Percentiles rank a stretch among this genome's conserved stretches.
Evolutionary conservation across 2,329 filamentous ascomycete species (phyloP).

Genomic region (Trichophyton equinum): DNA sequence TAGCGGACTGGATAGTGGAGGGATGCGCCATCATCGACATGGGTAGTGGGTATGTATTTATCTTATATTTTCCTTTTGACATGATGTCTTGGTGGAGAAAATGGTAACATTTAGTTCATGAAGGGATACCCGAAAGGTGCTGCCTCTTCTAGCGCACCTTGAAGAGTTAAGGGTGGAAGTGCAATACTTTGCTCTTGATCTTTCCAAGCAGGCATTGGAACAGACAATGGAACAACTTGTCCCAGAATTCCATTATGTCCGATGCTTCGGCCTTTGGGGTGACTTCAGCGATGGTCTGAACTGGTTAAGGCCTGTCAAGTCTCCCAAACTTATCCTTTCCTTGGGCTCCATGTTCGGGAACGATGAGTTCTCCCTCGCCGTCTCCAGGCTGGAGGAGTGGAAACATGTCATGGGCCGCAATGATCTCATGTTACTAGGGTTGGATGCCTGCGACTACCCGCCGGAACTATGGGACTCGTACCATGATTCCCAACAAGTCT

Average conservation of each 20-base stretch:
- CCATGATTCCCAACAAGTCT: background rate
- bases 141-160: background rate
- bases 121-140: constrained; percentile 1
- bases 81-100: background rate
- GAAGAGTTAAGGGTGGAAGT: background rate
- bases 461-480: background rate
- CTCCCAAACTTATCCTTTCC: constrained; percentile 4
- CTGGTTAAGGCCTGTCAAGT: constrained; percentile 1
- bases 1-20: background rate
- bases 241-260: background rate
- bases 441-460: background rate
- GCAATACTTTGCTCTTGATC: constrained; percentile 4
- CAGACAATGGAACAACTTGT: background rate
- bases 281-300: constrained; percentile 3
- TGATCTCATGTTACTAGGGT: background rate
- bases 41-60: constrained; percentile 2
- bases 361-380: constrained; percentile 2
- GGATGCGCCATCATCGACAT: constrained; percentile 4
- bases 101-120: background rate
- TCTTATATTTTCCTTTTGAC: too few relatives aligned
- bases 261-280: constrained; percentile 6
- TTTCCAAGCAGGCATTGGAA: background rate
- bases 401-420: background rate
- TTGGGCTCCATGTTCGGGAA: constrained; percentile 6
- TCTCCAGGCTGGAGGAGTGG: constrained; percentile 1